phyloP scores from a whole-genome alignment of 2,329 filamentous ascomycete genomes.

The Colletotrichum eleusines region DNA sequence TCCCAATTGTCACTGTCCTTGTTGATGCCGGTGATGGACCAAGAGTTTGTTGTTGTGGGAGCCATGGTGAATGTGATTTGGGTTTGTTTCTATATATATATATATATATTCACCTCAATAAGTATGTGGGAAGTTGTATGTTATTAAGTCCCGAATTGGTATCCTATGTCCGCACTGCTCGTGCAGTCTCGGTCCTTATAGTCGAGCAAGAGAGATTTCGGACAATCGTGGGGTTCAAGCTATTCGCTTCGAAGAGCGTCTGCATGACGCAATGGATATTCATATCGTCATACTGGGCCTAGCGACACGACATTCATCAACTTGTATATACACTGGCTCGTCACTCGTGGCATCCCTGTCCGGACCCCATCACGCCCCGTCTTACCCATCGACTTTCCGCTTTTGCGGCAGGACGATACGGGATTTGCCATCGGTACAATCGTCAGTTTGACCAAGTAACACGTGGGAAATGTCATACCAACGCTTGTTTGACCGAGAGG shows the following conservation, averaged over 20 bases:
- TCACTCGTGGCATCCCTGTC: slow-evolving; percentile 7
- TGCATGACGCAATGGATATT: slow-evolving; percentile 34
- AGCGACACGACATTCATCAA: slow-evolving; percentile 16
- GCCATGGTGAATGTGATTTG: slow-evolving; percentile 18
- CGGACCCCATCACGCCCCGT: slow-evolving; percentile 8
- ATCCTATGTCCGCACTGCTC: too few species aligned
- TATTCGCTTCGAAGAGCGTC: slow-evolving; percentile 9
- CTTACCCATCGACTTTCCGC: slow-evolving; percentile 9
- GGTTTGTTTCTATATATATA: background rate
- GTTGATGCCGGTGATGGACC: slow-evolving; percentile 57
- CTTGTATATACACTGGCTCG: slow-evolving; percentile 19
- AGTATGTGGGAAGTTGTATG: background rate
- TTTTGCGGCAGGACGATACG: slow-evolving; percentile 5
- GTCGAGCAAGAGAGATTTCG: background rate
- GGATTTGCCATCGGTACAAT: background rate
- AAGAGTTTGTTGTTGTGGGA: slow-evolving; percentile 63
- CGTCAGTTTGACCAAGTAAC: background rate
- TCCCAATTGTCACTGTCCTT: slow-evolving; percentile 67
- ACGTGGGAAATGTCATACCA: slow-evolving; percentile 2
- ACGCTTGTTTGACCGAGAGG: background rate
- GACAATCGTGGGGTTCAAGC: slow-evolving; percentile 1
- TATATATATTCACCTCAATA: too few species aligned
- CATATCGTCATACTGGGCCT: slow-evolving; percentile 27
- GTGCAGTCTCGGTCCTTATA: background rate
- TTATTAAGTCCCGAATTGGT: background rate